Evolutionary conservation across 495 filamentous ascomycete genomes (phyloP).

Genomic region (Baudoinia panamericana): DNA sequence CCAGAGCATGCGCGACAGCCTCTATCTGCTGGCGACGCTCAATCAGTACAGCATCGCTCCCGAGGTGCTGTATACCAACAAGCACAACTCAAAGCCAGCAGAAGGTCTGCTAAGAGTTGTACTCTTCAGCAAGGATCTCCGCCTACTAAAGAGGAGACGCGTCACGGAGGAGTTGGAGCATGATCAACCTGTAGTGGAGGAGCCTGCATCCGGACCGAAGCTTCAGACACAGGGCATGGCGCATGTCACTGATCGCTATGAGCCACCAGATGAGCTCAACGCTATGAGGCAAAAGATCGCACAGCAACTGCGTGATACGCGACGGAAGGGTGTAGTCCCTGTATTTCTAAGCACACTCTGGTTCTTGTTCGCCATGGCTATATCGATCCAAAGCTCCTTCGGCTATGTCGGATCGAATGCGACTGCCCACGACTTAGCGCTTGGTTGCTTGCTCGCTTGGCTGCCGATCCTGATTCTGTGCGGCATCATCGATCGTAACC

Average conservation of each 20-base stretch:
- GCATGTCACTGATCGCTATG: background rate
- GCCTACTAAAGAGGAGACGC: conserved; percentile 5
- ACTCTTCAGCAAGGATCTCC: conserved; percentile 30
- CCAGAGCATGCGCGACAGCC: conserved; percentile 31
- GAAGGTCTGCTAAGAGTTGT: conserved; percentile 31
- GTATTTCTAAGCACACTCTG: conserved; percentile 33
- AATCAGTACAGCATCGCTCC: conserved; percentile 34
- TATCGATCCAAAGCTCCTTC: conserved; percentile 38
- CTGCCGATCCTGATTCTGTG: conserved; percentile 36
- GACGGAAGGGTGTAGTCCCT: conserved; percentile 31
- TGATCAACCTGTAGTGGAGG: conserved; percentile 2
- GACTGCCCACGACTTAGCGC: conserved; percentile 35
- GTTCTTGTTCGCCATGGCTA: conserved; percentile 29
- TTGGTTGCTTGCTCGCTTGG: conserved; percentile 38
- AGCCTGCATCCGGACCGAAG: background rate
- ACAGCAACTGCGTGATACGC: conserved; percentile 27
- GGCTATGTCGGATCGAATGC: conserved; percentile 28
- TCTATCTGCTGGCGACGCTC: conserved; percentile 34
- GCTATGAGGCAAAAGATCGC: conserved; percentile 25
- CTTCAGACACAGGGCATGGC: background rate
- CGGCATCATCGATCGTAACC: conserved; percentile 39
- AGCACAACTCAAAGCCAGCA: conserved; percentile 13
- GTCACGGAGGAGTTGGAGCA: conserved; percentile 2
- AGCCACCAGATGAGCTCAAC: conserved; percentile 14
- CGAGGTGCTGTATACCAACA: conserved; percentile 6